Evolutionary conservation across 441 rosid species (phyloP), one percentile per base, ranked within the genome.

Genomic region (Erodium trifolium): DNA sequence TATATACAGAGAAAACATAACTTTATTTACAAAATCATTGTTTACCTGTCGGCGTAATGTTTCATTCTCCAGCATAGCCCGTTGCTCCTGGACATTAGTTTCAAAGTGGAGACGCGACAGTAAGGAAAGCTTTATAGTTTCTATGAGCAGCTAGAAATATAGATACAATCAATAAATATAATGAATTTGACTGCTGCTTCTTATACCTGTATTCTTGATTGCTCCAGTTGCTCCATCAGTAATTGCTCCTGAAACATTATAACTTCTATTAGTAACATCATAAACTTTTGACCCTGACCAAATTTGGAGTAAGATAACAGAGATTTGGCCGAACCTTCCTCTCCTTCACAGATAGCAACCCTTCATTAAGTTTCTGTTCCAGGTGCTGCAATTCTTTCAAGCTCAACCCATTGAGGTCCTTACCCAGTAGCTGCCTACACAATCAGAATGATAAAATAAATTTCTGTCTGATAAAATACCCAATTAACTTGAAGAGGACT

Each of bases 41-140:
- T 70, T 75, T 68, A 78, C 98, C 91, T 90, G 97, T 87, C 87
- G 85, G 67, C 90, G 96, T 70, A 93, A 80, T 77, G 94, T 83
- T 85, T 84, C 92, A 68, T 93, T 93, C 86, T 93, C 98, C 80
- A 89, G 82, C 85, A 82, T 78, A 29, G 94, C 91, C 59, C 82
- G 76, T 64, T 89, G 91, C 81, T 90, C 94, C 98, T 90, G 87
- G 35, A 73, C 78, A 67, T 49, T 1, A 72, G 63, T 57, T 57
- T 57, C 8, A 55, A 5, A 55, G 27, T 14, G 47, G 47, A 4
- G 27, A 23, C 27, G 27, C n/a, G 8, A 4, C 7, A 14, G 2
- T 55, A 55, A 55, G 63, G 12, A 70, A 27, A 66, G 19, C 3
- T 16, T 41, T 55, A 2, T 27, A 8, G 10, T 16, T 59, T 19